Evolutionary conservation across 257 asterid genomes (phyloP), one percentile per base, ranked within the genome.

Genomic region (Lithospermum erythrorhizon): DNA sequence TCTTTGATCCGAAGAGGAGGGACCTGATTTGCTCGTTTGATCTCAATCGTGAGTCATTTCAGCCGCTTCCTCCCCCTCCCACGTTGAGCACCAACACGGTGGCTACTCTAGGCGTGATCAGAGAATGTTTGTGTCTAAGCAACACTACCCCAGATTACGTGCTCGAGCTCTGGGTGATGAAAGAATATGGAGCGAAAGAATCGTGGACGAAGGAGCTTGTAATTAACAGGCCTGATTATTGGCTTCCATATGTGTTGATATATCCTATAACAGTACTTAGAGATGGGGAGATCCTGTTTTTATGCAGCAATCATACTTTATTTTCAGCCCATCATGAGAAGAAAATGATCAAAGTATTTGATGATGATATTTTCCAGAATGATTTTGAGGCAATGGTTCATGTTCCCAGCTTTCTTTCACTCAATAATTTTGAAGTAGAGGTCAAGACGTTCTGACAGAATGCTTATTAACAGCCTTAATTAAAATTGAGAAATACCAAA

Each of bases 101-200:
- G 7, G 78, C 77, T 6, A 76, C 80, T 60, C 61, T 84, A 10
- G 83, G 78, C 0, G 77, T 52, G 13, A 55, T 73, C 17, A 48
- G 61, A 53, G 77, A 59, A 21, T 59, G 68, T 21, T 52, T 84
- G 3, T 67, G 82, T 20, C 21, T 83, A 6, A 77, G 86, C 55
- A 82, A 81, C 18, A 71, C 79, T 16, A 61, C 68, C 11, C 55
- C 73, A 4, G 63, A 66, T 1, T 29, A 4, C n/a, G 61, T 72
- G 15, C 64, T 81, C 15, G 75, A 70, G 8, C 73, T 77, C 2
- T 81, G 93, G 93, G 72, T 72, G 24, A 84, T 81, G 89, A 79
- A 70, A 57, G 83, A 84, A 21, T 79, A 81, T 2, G 75, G 74
- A 49, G 75, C 71, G 3, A 47, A 63, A 52, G 59, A 69, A 47